Conservation (phyloP, 441 rosid genomes). For the Populus hybrid region DNA sequence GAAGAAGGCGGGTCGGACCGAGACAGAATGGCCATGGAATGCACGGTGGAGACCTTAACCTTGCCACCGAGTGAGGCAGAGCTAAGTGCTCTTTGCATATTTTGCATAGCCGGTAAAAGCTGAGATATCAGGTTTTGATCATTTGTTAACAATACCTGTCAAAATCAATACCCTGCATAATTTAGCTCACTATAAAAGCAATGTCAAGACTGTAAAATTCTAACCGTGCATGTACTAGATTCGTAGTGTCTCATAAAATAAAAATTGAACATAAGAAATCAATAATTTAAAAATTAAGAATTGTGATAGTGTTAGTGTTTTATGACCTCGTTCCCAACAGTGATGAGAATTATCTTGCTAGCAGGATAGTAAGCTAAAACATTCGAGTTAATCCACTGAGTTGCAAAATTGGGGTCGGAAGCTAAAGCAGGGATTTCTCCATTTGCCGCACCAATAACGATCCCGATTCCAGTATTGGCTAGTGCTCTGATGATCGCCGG, state of each 20-base stretch:
- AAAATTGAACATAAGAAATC: no score
- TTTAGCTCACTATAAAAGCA: neutral
- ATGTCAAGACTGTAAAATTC: neutral
- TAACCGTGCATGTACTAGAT: neutral
- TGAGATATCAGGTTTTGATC: conserved; percentile 67
- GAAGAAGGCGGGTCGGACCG: conserved; percentile 83
- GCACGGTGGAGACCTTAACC: conserved; percentile 82
- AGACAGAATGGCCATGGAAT: conserved; percentile 73
- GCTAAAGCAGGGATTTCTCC: conserved; percentile 80
- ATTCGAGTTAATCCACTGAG: conserved; percentile 77
- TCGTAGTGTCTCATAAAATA: neutral
- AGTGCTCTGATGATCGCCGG: conserved; percentile 69
- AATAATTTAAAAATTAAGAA: no score
- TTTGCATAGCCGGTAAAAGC: conserved; percentile 86
- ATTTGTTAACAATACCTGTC: conserved; percentile 56
- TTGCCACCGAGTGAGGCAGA: conserved; percentile 67
- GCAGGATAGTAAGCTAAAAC: conserved; percentile 79
- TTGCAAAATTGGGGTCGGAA: conserved; percentile 68
- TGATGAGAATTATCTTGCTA: conserved; percentile 71
- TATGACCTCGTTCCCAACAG: conserved; percentile 84
- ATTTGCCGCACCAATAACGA: conserved; percentile 72
- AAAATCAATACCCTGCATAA: neutral
- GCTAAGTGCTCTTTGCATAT: conserved; percentile 64
- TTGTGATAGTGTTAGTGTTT: neutral
- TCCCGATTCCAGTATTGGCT: conserved; percentile 73